These are phyloP conservation scores for Trichosporon coremiiforme DNA, from an alignment of 1,284 basidiomycete species.

Conservation along the genomic window DNA sequence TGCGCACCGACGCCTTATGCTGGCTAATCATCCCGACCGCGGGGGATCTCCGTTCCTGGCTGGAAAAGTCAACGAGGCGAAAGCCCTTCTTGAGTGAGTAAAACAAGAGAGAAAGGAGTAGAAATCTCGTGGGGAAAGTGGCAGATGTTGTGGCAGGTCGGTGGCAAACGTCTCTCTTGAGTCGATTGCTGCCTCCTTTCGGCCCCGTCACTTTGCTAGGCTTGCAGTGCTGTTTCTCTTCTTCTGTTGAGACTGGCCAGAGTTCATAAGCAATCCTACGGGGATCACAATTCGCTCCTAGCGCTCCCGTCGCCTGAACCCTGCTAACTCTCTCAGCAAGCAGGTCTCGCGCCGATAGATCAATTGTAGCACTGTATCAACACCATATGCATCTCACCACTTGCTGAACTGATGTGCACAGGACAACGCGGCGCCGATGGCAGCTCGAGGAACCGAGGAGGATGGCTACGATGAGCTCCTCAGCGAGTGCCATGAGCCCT, in stretches of 20 bases:
- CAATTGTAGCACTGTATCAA: constrained; percentile 30
- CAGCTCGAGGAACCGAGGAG: neutral
- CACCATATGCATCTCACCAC: constrained; percentile 32
- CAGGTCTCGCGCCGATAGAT: constrained; percentile 30
- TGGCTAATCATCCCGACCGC: constrained; percentile 85
- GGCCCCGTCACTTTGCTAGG: too few relatives aligned
- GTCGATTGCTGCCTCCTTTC: neutral
- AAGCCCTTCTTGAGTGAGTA: constrained; percentile 70
- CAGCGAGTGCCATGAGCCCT: neutral
- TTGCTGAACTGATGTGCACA: constrained; percentile 7
- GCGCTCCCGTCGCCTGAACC: neutral
- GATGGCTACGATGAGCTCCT: neutral
- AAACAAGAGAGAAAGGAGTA: neutral
- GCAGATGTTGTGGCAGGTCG: neutral
- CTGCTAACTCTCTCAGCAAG: constrained; percentile 34
- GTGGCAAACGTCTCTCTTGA: neutral
- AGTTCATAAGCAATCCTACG: neutral
- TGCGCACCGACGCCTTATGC: constrained; percentile 87
- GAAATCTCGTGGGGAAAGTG: constrained; percentile 16
- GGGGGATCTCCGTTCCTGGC: constrained; percentile 95
- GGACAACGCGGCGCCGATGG: neutral
- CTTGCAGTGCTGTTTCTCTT: neutral
- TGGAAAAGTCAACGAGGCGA: constrained; percentile 94
- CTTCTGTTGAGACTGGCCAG: neutral
- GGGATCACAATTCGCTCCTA: neutral